Evolutionary conservation across 352 stramenopile species (phyloP).

Genomic region (Phytophthora niederhauseri): DNA sequence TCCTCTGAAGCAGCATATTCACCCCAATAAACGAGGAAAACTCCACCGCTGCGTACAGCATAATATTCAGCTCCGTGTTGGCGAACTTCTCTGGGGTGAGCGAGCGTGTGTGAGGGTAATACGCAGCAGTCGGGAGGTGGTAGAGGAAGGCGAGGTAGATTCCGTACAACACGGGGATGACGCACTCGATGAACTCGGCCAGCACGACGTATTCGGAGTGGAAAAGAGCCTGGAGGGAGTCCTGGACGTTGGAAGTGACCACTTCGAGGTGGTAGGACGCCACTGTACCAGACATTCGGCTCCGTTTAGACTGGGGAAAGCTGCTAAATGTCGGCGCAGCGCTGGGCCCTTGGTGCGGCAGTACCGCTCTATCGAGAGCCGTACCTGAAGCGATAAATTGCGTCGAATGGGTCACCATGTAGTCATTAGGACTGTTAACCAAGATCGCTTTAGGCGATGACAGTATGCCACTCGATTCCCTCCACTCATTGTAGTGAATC

Average conservation of each 20-base stretch:
- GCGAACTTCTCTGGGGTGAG: constrained; percentile 1
- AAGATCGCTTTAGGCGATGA: background rate
- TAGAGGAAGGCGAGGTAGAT: constrained; percentile 24
- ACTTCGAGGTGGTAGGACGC: background rate
- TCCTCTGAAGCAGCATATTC: constrained; percentile 4
- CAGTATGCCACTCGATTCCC: background rate
- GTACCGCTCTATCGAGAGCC: background rate
- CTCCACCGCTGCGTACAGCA: constrained; percentile 22
- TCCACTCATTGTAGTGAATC: background rate
- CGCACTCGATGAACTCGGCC: constrained; percentile 39
- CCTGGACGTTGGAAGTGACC: constrained; percentile 3
- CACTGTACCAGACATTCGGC: background rate
- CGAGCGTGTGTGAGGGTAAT: constrained; percentile 11
- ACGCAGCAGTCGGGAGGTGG: constrained; percentile 25
- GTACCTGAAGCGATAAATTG: background rate
- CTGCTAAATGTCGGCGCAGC: background rate
- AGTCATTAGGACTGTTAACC: background rate
- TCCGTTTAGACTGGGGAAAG: background rate
- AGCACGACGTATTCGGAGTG: constrained; percentile 42
- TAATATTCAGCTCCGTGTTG: constrained; percentile 4
- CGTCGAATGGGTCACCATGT: background rate
- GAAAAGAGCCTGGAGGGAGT: constrained; percentile 39
- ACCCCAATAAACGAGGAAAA: constrained; percentile 18
- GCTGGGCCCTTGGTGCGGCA: background rate
- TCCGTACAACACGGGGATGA: constrained; percentile 31